Evolutionary conservation across 2,329 filamentous ascomycete genomes (phyloP), one percentile per base, ranked within the genome.

Genomic region (Stemphylium beticola): DNA sequence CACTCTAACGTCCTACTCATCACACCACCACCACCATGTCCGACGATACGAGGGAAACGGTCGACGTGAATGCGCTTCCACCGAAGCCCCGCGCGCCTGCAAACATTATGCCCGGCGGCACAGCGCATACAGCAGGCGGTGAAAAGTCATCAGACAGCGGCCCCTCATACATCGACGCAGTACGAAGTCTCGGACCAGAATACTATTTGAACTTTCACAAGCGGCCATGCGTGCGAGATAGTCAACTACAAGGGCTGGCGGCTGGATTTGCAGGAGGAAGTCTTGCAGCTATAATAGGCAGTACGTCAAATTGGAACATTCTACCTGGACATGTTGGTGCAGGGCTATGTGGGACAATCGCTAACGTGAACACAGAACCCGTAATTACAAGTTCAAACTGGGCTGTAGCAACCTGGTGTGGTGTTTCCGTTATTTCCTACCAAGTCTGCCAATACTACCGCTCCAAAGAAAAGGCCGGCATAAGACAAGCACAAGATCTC

Each of bases 401-500:
- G 90, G 92, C 92, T 0, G 92, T 95, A 5, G 90, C 87, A 6
- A 82, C 86, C 32, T 96, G 95, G 73, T 81, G 88, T 20, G 72
- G 89, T 17, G 84, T 84, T 6, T 87, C 89, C n/a, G 80, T 89
- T 41, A 82, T 83, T 26, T 88, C 88, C 45, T 95, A 92, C 77
- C 91, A 97, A 76, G 92, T 89, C 69, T 98, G 93, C 77, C 87
- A 92, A 69, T 87, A 87, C 63, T 83, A 85, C 58, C 83, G 92
- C 55, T 81, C 85, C 42, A 82, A 88, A 57, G 93, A 98, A 76
- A 85, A 88, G 66, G 85, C 87, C 58, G 89, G 91, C 58, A 93
- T 99, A 87, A 89, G 90, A 74, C 82, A 92, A 61, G 90, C 90
- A 4, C 88, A 96, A 50, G 91, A 96, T 71, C 85, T 95, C 54